Conservation (phyloP, 2,329 filamentous ascomycete species). For the Periconia digitata region DNA sequence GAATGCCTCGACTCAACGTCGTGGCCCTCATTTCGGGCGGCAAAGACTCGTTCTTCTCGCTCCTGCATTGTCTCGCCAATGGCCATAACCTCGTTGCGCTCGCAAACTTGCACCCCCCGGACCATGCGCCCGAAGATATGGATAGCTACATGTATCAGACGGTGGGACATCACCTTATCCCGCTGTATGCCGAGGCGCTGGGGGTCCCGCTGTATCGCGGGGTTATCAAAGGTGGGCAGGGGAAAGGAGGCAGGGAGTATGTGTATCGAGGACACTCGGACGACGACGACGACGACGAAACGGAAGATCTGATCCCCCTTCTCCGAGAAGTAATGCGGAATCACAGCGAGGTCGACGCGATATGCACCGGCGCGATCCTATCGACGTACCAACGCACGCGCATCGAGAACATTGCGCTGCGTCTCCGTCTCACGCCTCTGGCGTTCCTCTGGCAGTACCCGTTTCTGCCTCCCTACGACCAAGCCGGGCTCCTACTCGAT, state of each 20-base stretch:
- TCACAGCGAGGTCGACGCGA: constrained; percentile 80
- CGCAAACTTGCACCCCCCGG: constrained; percentile 79
- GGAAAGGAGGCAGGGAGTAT: constrained; percentile 75
- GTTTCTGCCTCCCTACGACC: constrained; percentile 59
- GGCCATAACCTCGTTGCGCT: constrained; percentile 84
- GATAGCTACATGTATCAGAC: constrained; percentile 99
- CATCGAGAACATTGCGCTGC: constrained; percentile 87
- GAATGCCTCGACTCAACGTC: constrained; percentile 55
- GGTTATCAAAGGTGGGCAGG: constrained; percentile 70
- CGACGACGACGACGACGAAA: constrained; percentile 65
- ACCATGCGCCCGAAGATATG: constrained; percentile 60
- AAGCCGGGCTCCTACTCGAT: constrained; percentile 67
- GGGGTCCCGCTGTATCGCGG: constrained; percentile 81
- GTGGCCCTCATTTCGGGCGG: constrained; percentile 93
- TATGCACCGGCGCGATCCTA: constrained; percentile 88
- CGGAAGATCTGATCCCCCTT: constrained; percentile 80
- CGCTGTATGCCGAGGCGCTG: constrained; percentile 78
- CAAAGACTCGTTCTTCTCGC: constrained; percentile 94
- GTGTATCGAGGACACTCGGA: constrained; percentile 1
- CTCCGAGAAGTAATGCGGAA: constrained; percentile 65
- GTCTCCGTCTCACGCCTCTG: constrained; percentile 79
- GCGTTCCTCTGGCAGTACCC: constrained; percentile 94
- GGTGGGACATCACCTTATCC: constrained; percentile 83
- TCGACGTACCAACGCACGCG: constrained; percentile 95
- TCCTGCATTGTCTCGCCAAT: constrained; percentile 85